Evolutionary conservation across 139 green algal genomes (phyloP), one percentile per base, ranked within the genome.

Genomic region (Limnomonas spitsbergensis): DNA sequence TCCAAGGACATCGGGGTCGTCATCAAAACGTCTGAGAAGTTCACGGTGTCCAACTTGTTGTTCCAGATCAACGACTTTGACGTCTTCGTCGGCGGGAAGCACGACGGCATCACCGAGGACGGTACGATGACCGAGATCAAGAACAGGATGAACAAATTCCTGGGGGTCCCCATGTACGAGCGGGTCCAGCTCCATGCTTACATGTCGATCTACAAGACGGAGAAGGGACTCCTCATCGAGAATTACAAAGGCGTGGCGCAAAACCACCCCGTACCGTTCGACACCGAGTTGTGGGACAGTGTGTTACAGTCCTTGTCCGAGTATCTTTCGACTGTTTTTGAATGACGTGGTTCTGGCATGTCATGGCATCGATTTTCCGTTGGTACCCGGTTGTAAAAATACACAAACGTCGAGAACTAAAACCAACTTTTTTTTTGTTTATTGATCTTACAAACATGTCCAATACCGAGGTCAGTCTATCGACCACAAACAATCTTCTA

Each of bases 121-220:
- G 78, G 78, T 6, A 61, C 78, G 35, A 79, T 83, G 79, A 2
- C 78, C 3, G 79, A 83, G 42, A 83, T 83, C 72, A 83, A 83
- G 72, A 72, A 72, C 29, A 31, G 66, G 66, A 72, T 72, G 66
- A 31, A 34, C 26, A 72, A 72, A 37, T 72, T 72, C 66, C 9
- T 38, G 29, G 66, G 66, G 9, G 66, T 72, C n/a, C 66, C 66
- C 9, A 24, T 39, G 66, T 72, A 72, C 24, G 66, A 72, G 29
- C 24, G 9, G 24, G 66, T 72, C 27, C 66, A 72, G 31, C n/a
- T 72, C 26, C 66, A 72, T 34, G 66, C 66, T 39, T 72, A 72
- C 29, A 72, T 72, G 66, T 20, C 24, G 26, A 72, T 72, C 9
- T 72, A 34, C 26, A 20, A 37, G 9, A 38, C 26, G 26, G 24